Base-by-base conservation (phyloP, 495 filamentous ascomycete species). In the Trichoderma asperelloides region DNA sequence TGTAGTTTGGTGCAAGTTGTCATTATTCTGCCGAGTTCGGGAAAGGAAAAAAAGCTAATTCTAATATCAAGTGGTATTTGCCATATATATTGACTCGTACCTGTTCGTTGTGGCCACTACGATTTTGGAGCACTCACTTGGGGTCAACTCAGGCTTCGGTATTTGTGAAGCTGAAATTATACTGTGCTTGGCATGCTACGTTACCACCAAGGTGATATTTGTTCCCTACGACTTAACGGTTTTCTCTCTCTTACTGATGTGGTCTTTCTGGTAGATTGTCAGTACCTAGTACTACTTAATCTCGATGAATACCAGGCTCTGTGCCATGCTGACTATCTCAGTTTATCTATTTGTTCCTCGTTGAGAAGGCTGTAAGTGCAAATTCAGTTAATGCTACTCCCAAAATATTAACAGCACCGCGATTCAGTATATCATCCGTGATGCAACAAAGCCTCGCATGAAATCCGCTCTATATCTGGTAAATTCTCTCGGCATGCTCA, bases 271-370 rank as follows among this genome's bases (percentile, higher is more conserved):
- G 2, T 66, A 82, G 80, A 79, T 82, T 66, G 80, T 82, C 39
- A 66, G 78, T 71, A 51, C 2, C 4, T 25, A 0, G 0, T 43
- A 49, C 23, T 43, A 49, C 23, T 15, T n/a, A 6, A 12, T 12
- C 13, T 9, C 27, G 13, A 3, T 13, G 40, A 11, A 41, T 23
- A 7, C 5, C 33, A 8, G 33, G 33, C 9, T 27, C 3, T 41
- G 23, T 12, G 6, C 15, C 0, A 18, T 23, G 16, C 63, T 63
- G 15, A 69, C 51, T 6, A 47, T 65, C 43, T 37, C 37, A 83
- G 81, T 70, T 84, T 39, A 81, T 85, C 37, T 86, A 86, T 72
- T 68, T 78, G 43, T 84, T 85, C 65, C 70, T 84, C 25, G 81
- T 82, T 0, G 83, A 85, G 70, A 84, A 83, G 71, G 80, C 77